These are phyloP conservation scores for Pseudogymnoascus sp. DNA, from an alignment of 2,329 filamentous ascomycete genomes.

Conservation along the genomic window DNA sequence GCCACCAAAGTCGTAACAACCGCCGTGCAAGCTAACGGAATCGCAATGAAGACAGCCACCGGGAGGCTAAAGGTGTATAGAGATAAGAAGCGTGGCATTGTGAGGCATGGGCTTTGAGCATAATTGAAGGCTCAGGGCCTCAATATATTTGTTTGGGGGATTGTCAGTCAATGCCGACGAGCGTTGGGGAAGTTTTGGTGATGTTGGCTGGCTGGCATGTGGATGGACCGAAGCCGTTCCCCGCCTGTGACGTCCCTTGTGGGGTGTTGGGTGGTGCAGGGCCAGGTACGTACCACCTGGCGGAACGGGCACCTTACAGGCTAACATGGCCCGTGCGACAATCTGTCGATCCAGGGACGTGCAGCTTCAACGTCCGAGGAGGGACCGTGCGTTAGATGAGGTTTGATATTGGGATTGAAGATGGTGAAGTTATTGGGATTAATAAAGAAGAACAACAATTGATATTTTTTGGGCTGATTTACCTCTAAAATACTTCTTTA, in stretches of 20 bases:
- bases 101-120: slow-evolving; percentile 7
- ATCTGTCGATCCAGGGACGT: background rate
- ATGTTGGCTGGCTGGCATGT: background rate
- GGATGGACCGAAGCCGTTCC: background rate
- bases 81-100: slow-evolving; percentile 50
- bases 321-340: background rate
- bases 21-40: slow-evolving; percentile 58
- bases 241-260: slow-evolving; percentile 6
- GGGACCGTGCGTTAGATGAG: background rate
- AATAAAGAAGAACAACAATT: background rate
- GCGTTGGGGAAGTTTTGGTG: background rate
- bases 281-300: slow-evolving; percentile 8
- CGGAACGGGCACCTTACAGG: background rate
- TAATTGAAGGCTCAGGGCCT: slow-evolving; percentile 1
- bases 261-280: background rate
- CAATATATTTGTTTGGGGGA: background rate
- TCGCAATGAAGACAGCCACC: slow-evolving; percentile 55
- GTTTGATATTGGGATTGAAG: background rate
- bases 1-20: slow-evolving; percentile 58
- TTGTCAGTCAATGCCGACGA: background rate
- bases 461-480: background rate
- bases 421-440: background rate
- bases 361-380: background rate
- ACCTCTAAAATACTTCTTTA: background rate
- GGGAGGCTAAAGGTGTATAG: slow-evolving; percentile 53